phyloP scores from a whole-genome alignment of 2,329 filamentous ascomycete genomes.

The Xylariaceae sp. region DNA sequence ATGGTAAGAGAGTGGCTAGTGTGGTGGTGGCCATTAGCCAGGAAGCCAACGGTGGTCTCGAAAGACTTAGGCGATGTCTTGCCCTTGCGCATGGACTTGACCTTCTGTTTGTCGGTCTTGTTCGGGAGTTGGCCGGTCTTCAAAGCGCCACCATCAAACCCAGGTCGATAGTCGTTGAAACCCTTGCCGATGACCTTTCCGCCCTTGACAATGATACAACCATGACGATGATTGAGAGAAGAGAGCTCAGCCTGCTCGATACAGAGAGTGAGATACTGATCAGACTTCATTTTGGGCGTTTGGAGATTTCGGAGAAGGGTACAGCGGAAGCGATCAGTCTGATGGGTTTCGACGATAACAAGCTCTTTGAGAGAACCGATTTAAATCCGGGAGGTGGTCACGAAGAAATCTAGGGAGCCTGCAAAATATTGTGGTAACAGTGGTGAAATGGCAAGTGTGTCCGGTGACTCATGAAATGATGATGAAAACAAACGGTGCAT shows the following conservation, averaged over 20 bases:
- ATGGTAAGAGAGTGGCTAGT: constrained; percentile 44
- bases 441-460: no score
- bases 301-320: no score
- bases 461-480: no score
- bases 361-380: background rate
- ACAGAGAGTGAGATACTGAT: constrained; percentile 47
- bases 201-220: constrained; percentile 47
- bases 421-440: no score
- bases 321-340: background rate
- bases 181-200: constrained; percentile 51
- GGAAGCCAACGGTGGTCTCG: constrained; percentile 34
- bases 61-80: constrained; percentile 30
- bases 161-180: constrained; percentile 47
- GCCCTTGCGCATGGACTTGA: background rate
- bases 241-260: constrained; percentile 48
- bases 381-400: no score
- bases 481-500: no score
- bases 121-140: constrained; percentile 42
- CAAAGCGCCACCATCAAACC: constrained; percentile 46
- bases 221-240: constrained; percentile 47
- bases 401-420: no score
- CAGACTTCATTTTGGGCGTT: constrained; percentile 33
- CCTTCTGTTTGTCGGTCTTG: constrained; percentile 28
- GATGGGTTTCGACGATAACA: background rate
- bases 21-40: constrained; percentile 31